These are phyloP conservation scores for Talaromyces sp. DNA, from an alignment of 2,329 filamentous ascomycete genomes.

Conservation along the genomic window DNA sequence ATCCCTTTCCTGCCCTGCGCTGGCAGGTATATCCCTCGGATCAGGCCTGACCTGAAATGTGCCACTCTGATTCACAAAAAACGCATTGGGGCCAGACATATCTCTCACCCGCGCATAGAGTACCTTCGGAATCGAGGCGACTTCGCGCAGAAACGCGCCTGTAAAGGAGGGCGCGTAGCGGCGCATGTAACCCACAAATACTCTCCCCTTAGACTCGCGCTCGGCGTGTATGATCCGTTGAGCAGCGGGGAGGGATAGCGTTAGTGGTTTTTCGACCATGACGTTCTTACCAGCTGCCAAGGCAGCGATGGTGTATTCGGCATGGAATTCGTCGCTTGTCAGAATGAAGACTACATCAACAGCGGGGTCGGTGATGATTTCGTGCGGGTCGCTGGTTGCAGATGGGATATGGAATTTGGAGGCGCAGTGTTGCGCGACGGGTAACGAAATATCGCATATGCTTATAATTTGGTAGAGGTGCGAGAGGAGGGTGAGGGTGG, in stretches of 20 bases:
- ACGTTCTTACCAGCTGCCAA: slow-evolving; percentile 55
- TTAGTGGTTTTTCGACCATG: slow-evolving; percentile 59
- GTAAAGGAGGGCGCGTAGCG: slow-evolving; percentile 58
- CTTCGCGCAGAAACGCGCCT: slow-evolving; percentile 52
- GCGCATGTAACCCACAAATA: slow-evolving; percentile 61
- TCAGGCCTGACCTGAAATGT: slow-evolving; percentile 19
- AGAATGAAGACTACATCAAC: slow-evolving; percentile 56
- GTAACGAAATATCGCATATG: slow-evolving; percentile 48
- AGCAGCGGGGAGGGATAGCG: slow-evolving; percentile 48
- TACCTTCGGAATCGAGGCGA: slow-evolving; percentile 51
- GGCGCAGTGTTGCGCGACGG: slow-evolving; percentile 16
- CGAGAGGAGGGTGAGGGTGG: slow-evolving; percentile 46
- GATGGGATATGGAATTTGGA: slow-evolving; percentile 23
- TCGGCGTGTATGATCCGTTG: slow-evolving; percentile 52
- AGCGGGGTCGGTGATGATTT: slow-evolving; percentile 42
- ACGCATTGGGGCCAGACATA: slow-evolving; percentile 54
- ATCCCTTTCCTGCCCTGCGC: background rate
- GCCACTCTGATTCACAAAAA: slow-evolving; percentile 26
- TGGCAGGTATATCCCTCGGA: background rate
- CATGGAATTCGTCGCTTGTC: slow-evolving; percentile 56
- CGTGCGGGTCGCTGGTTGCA: slow-evolving; percentile 37
- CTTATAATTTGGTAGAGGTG: slow-evolving; percentile 47
- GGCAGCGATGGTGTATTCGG: slow-evolving; percentile 50
- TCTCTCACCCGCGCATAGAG: slow-evolving; percentile 53
- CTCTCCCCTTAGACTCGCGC: slow-evolving; percentile 36